Percentiles rank a stretch among this genome's conserved stretches.
Conservation (phyloP, 352 stramenopile species). For the Pythium folliculosum region DNA sequence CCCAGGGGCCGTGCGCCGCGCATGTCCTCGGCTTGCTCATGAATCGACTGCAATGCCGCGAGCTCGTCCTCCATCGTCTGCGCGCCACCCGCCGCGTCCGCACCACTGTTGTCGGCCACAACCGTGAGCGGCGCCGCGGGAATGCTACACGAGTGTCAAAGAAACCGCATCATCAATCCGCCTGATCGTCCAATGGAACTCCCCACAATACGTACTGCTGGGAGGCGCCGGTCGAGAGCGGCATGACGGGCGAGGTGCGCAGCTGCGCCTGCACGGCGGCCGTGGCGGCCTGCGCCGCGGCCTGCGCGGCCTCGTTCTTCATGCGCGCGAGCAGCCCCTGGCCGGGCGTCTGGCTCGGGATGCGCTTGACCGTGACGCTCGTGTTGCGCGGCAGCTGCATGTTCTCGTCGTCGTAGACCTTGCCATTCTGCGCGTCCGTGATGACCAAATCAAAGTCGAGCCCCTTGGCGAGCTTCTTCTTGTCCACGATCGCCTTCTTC, state of each 20-base stretch:
- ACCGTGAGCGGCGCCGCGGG: slow-evolving; percentile 27
- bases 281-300: slow-evolving; percentile 50
- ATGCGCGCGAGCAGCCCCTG: slow-evolving; percentile 80
- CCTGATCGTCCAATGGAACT: too few relatives aligned
- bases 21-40: slow-evolving; percentile 84
- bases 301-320: slow-evolving; percentile 78
- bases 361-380: slow-evolving; percentile 91
- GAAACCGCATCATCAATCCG: background rate
- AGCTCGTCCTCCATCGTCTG: slow-evolving; percentile 87
- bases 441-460: slow-evolving; percentile 93
- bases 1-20: slow-evolving; percentile 60
- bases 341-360: slow-evolving; percentile 78
- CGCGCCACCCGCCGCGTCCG: slow-evolving; percentile 39
- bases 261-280: slow-evolving; percentile 28
- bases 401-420: slow-evolving; percentile 92
- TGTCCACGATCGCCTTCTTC: slow-evolving; percentile 93
- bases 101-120: slow-evolving; percentile 12
- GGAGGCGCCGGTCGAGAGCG: slow-evolving; percentile 33
- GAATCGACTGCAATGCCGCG: slow-evolving; percentile 79
- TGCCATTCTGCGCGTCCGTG: slow-evolving; percentile 91
- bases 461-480: slow-evolving; percentile 92
- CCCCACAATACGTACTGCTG: slow-evolving; percentile 46
- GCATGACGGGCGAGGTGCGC: slow-evolving; percentile 40
- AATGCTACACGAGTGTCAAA: slow-evolving; percentile 8
- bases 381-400: slow-evolving; percentile 89